A percentile compares a stretch with the other conserved stretches of the same genome.
These are phyloP conservation scores for Ophiosphaerella herpotricha DNA, from an alignment of 2,329 filamentous ascomycete species.

Conservation along the genomic window DNA sequence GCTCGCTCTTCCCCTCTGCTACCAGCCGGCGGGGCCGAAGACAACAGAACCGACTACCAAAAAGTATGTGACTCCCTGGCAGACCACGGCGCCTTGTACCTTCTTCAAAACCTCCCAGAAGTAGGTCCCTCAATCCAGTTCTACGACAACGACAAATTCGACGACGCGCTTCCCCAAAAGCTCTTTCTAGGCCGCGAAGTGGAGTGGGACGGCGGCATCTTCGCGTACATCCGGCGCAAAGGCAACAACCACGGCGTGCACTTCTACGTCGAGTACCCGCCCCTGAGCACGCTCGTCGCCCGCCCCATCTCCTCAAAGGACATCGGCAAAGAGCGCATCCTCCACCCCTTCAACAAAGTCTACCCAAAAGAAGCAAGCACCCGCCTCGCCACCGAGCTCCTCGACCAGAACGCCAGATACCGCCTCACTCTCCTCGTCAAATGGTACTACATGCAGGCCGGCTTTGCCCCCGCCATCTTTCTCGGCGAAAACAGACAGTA, in stretches of 20 bases:
- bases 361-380: constrained; percentile 3
- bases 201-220: constrained; percentile 9
- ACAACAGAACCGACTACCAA: constrained; percentile 4
- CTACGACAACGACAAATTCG: constrained; percentile 5
- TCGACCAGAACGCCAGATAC: constrained; percentile 11
- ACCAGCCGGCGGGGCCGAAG: background rate
- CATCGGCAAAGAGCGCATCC: constrained; percentile 7
- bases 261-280: background rate
- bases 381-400: background rate
- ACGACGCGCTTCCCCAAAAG: constrained; percentile 12
- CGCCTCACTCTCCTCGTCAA: constrained; percentile 9
- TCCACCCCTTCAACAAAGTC: constrained; percentile 18
- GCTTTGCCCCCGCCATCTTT: constrained; percentile 12
- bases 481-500: constrained; percentile 15
- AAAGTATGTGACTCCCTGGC: constrained; percentile 6
- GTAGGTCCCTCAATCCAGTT: constrained; percentile 9
- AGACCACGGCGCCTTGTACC: constrained; percentile 3
- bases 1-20: too few species aligned
- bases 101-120: constrained; percentile 13
- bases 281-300: background rate
- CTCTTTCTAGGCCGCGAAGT: constrained; percentile 10
- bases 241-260: constrained; percentile 10
- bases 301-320: constrained; percentile 1
- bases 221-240: constrained; percentile 10
- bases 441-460: background rate